A percentile compares a stretch with the other conserved stretches of the same genome.
Conservation (phyloP, 2,329 filamentous ascomycete species). For the Phialophora verrucosa region DNA sequence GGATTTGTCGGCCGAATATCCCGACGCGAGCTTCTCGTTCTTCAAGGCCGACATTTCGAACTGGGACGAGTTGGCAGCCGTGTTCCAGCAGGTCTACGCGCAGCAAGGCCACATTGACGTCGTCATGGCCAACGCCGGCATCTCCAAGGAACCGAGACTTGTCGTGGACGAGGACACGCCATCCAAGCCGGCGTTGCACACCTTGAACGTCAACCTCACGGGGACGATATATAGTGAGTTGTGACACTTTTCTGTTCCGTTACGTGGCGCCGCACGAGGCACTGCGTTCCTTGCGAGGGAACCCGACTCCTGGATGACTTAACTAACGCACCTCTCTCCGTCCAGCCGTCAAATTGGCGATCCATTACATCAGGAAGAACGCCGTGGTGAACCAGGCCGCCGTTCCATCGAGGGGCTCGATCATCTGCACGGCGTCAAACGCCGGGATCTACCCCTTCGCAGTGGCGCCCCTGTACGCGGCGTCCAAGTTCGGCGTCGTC, state of each 20-base stretch:
- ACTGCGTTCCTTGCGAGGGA: neutral
- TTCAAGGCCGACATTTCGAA: slow-evolving; percentile 45
- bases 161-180: slow-evolving; percentile 44
- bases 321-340: neutral
- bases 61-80: slow-evolving; percentile 46
- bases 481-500: slow-evolving; percentile 57
- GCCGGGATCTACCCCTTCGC: slow-evolving; percentile 60
- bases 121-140: slow-evolving; percentile 59
- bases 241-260: neutral
- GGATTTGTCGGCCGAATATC: slow-evolving; percentile 40
- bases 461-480: slow-evolving; percentile 57
- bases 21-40: slow-evolving; percentile 41
- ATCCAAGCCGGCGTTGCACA: slow-evolving; percentile 46
- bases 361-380: slow-evolving; percentile 59
- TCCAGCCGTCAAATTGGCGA: slow-evolving; percentile 57
- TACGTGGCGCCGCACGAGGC: too few relatives aligned
- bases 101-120: slow-evolving; percentile 51
- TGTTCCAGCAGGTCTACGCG: slow-evolving; percentile 45
- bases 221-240: slow-evolving; percentile 54
- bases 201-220: slow-evolving; percentile 46
- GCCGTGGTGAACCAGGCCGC: slow-evolving; percentile 33
- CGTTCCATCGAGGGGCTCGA: slow-evolving; percentile 48
- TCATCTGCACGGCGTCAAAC: slow-evolving; percentile 62
- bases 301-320: neutral
- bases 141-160: slow-evolving; percentile 52